These are phyloP conservation scores for Cantharellus cinnabarinus DNA, from an alignment of 768 basidiomycete species.

Conservation along the genomic window DNA sequence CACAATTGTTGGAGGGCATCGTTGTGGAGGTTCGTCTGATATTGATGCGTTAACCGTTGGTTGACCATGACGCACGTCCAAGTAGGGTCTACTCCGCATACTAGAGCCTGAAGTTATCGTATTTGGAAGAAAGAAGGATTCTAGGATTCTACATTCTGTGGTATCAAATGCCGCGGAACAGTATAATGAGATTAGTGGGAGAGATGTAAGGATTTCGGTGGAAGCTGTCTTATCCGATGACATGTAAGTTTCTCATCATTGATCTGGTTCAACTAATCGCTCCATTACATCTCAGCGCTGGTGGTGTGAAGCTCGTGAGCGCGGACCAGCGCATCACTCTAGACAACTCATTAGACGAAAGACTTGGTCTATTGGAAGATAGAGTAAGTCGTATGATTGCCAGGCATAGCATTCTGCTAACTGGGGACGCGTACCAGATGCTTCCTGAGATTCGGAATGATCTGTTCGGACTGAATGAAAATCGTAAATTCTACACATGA, in stretches of 20 bases:
- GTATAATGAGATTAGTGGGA: constrained; percentile 66
- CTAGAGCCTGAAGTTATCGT: constrained; percentile 57
- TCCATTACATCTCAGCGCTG: constrained; percentile 32
- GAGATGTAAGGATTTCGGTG: constrained; percentile 35
- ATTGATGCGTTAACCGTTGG: neutral
- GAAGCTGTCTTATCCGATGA: constrained; percentile 45
- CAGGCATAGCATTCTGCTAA: neutral
- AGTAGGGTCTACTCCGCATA: constrained; percentile 51
- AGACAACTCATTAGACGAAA: constrained; percentile 88
- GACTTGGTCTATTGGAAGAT: constrained; percentile 74
- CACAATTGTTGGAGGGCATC: constrained; percentile 62
- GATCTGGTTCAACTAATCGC: neutral
- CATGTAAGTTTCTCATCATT: constrained; percentile 26
- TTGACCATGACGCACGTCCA: neutral
- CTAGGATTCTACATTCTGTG: constrained; percentile 38
- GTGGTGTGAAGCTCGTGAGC: constrained; percentile 61
- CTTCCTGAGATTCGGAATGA: constrained; percentile 81
- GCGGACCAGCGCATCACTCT: constrained; percentile 64
- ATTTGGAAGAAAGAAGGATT: constrained; percentile 47
- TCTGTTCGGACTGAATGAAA: constrained; percentile 76
- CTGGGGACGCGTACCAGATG: constrained; percentile 36
- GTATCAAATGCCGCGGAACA: constrained; percentile 37
- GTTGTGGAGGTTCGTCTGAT: constrained; percentile 41
- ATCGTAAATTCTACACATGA: constrained; percentile 69
- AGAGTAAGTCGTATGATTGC: constrained; percentile 32